Percentiles rank a stretch among this genome's conserved stretches.
These are phyloP conservation scores for Citrus trifoliata DNA, from an alignment of 345 rosid genomes.

Conservation along the genomic window DNA sequence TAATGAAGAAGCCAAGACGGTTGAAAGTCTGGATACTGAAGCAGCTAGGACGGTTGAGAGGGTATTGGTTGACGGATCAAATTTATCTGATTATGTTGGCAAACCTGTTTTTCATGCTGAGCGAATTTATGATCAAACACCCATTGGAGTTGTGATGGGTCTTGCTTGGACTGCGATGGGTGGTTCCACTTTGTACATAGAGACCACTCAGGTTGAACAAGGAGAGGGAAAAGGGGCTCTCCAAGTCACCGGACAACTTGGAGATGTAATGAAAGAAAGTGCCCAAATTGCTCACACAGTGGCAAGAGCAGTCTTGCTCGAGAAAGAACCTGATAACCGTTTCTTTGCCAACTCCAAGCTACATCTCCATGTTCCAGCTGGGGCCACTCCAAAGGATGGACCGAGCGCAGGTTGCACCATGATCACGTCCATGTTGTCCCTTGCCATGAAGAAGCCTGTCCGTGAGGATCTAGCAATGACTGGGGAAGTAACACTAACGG, in stretches of 20 bases:
- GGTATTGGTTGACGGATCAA: constrained; percentile 56
- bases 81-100: constrained; percentile 64
- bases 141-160: constrained; percentile 98
- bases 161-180: constrained; percentile 99
- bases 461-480: constrained; percentile 94
- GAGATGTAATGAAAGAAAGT: constrained; percentile 99
- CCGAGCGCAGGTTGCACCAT: constrained; percentile 99
- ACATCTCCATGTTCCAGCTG: constrained; percentile 99
- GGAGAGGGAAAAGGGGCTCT: constrained; percentile 92
- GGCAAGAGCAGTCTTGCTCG: constrained; percentile 66
- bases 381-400: constrained; percentile 97
- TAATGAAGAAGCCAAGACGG: neutral
- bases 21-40: constrained; percentile 26
- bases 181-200: constrained; percentile 95
- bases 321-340: constrained; percentile 64
- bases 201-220: constrained; percentile 80
- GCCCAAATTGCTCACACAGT: constrained; percentile 93
- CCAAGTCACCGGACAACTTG: constrained; percentile 83
- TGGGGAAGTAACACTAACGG: constrained; percentile 87
- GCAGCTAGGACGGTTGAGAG: constrained; percentile 41
- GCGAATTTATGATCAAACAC: constrained; percentile 82
- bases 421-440: constrained; percentile 96
- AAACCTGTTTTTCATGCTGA: constrained; percentile 97
- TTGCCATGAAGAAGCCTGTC: constrained; percentile 74
- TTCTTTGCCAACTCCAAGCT: constrained; percentile 83